phyloP scores from a whole-genome alignment of 2,329 filamentous ascomycete species.

The Tolypocladium nubicola region DNA sequence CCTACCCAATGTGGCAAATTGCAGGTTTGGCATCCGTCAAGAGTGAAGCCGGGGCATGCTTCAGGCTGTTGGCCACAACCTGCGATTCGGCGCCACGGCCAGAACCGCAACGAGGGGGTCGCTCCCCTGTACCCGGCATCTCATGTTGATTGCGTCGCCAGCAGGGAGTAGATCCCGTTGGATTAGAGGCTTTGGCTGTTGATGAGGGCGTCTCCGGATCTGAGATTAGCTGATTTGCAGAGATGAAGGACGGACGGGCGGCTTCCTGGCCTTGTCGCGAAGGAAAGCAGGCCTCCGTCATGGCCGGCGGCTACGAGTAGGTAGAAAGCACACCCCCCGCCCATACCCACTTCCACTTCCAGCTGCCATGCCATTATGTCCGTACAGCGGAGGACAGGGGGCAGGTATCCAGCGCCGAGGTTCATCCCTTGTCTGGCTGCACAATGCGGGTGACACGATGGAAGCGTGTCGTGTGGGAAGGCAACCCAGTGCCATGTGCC shows the following conservation, averaged over 20 bases:
- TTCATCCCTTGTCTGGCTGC: background rate
- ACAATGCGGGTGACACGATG: background rate
- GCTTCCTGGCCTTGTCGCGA: background rate
- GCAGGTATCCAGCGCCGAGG: background rate
- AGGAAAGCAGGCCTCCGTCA: background rate
- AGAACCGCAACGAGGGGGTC: background rate
- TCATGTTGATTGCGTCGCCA: background rate
- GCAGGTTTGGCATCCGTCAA: background rate
- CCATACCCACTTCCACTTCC: background rate
- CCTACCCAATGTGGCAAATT: constrained; percentile 1
- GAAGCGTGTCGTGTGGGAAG: background rate
- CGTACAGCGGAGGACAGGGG: background rate
- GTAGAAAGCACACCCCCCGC: background rate
- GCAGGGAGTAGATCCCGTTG: background rate
- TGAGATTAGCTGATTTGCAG: background rate
- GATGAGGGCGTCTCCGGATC: background rate
- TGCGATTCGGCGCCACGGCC: background rate
- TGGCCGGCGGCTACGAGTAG: background rate
- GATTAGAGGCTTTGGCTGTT: background rate
- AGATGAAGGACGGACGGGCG: background rate
- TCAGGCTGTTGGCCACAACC: background rate
- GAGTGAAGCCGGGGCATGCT: background rate
- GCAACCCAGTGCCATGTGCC: background rate
- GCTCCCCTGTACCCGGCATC: background rate
- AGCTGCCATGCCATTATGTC: background rate